Percentiles rank a stretch among this genome's conserved stretches.
phyloP scores from a whole-genome alignment of 495 filamentous ascomycete genomes.

The Aspergillus mulundensis region DNA sequence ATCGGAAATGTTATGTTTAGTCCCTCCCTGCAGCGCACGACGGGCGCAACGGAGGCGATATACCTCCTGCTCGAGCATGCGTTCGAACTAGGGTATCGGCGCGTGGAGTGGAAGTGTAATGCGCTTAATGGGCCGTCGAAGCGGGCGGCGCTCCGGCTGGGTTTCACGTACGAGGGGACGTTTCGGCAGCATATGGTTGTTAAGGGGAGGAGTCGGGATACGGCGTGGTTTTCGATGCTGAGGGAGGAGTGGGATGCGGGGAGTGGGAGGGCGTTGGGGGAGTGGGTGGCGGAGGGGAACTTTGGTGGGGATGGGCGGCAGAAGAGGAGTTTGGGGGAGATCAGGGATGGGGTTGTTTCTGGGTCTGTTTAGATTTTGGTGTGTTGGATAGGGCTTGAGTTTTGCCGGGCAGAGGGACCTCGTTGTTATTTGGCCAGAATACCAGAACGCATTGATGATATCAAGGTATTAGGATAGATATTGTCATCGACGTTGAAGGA shows the following conservation, averaged over 20 bases:
- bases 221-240: slow-evolving; percentile 51
- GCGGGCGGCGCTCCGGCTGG: slow-evolving; percentile 47
- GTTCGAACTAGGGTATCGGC: slow-evolving; percentile 48
- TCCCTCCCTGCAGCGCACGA: slow-evolving; percentile 42
- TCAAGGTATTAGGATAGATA: too few species aligned
- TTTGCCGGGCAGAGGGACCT: too few species aligned
- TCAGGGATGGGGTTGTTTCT: too few species aligned
- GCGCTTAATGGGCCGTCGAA: slow-evolving; percentile 43
- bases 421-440: too few species aligned
- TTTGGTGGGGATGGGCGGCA: too few species aligned
- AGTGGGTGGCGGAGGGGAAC: too few species aligned
- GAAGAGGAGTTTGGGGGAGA: too few species aligned
- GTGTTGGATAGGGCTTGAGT: too few species aligned
- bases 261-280: too few species aligned
- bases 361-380: too few species aligned
- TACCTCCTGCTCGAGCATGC: slow-evolving; percentile 44
- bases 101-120: slow-evolving; percentile 59
- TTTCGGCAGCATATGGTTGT: slow-evolving; percentile 56
- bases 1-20: slow-evolving; percentile 50
- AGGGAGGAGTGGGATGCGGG: slow-evolving; percentile 55
- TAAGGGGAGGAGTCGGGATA: slow-evolving; percentile 53
- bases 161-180: slow-evolving; percentile 50
- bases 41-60: slow-evolving; percentile 47
- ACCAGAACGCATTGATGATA: too few species aligned
- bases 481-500: too few species aligned